Conservation (phyloP, 169 alveolate genomes). For the Cystoisospora suis region DNA sequence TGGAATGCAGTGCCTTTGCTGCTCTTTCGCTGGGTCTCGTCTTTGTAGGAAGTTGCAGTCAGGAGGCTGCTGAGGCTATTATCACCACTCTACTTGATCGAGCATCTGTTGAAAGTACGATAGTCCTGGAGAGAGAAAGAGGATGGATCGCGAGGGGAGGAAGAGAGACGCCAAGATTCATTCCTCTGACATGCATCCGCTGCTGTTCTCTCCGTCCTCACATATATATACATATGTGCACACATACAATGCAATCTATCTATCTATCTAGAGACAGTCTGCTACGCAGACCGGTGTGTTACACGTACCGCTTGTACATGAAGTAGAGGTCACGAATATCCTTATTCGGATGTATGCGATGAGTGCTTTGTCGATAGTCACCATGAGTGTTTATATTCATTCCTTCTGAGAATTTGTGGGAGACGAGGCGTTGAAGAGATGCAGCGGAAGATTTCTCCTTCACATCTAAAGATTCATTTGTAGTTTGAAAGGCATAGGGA, state of each 20-base stretch:
- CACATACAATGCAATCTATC: neutral
- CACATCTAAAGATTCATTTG: too few relatives aligned
- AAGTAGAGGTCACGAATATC: neutral
- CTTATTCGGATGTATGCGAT: neutral
- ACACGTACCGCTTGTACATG: neutral
- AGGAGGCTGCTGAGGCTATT: conserved; percentile 93
- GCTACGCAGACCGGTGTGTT: neutral
- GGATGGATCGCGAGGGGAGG: neutral
- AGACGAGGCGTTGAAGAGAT: too few relatives aligned
- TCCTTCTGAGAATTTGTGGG: too few relatives aligned
- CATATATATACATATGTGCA: neutral
- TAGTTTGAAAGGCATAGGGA: too few relatives aligned
- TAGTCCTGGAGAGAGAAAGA: neutral
- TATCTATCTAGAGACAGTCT: neutral
- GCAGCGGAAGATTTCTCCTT: too few relatives aligned
- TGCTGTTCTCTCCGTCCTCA: neutral
- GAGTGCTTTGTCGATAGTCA: neutral
- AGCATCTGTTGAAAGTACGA: conserved; percentile 64
- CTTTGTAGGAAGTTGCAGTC: conserved; percentile 93
- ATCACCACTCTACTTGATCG: conserved; percentile 90
- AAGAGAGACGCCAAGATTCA: neutral
- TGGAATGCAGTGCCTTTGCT: conserved; percentile 95
- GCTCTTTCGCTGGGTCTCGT: conserved; percentile 96
- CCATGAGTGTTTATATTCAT: too few relatives aligned
- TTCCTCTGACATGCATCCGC: neutral